Evolutionary conservation across 331 rosid species (phyloP), one percentile per base, ranked within the genome.

Genomic region (Malus hybrid): DNA sequence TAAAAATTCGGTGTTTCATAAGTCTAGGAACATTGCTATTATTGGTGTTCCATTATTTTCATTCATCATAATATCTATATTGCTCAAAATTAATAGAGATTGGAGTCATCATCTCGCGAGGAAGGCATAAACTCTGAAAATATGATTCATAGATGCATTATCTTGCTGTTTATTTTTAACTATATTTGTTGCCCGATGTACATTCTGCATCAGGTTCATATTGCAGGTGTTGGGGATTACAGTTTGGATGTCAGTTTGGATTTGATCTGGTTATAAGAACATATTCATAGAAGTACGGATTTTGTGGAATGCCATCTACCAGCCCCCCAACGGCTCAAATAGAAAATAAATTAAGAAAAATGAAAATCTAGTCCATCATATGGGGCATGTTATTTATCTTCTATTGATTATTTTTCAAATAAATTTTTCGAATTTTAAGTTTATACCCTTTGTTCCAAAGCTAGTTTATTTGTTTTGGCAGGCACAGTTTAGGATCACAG

Each of bases 171-270:
- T 20, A 33, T 73, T 3, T 6, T 15, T 14, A 73, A 44, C 50
- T 11, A 4, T n/a, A 52, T 39, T 71, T 81, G 54, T 72, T 24
- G 6, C 36, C 80, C 79, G 69, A 84, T 69, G 46, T 73, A 65
- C 73, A 34, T 70, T 80, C 70, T 52, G 78, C 65, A 74, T 80
- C 89, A 94, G 98, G 91, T 90, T 78, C 98, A 94, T 81, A 87
- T 86, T 79, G 95, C 97, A 28, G 98, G 98, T 52, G 97, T 88
- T 66, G 97, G 93, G 69, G 97, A 94, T 90, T 92, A 82, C 76
- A 46, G 82, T 83, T 82, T 91, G 73, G 89, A 91, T 79, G 80
- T 29, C 34, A 32, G 34, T 32, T 4, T 44, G 16, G 50, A 44
- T 11, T 44, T 44, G 50, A 44, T 44, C 15, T 44, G 50, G 15